Conservation (phyloP, 768 basidiomycete genomes). For the Coprinellus micaceus region DNA sequence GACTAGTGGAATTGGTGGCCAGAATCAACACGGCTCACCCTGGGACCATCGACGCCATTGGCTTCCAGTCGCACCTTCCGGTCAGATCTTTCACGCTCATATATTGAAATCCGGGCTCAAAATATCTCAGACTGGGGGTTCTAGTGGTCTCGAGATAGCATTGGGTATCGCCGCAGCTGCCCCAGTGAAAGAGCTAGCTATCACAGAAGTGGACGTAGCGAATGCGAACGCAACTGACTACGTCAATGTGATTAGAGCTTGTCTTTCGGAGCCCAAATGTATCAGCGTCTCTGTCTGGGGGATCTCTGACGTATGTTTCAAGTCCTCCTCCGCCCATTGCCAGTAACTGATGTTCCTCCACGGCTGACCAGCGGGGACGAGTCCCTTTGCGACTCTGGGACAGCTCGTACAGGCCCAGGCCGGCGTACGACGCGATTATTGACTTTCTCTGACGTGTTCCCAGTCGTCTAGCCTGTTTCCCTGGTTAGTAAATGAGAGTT, state of each 20-base stretch:
- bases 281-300: constrained; percentile 47
- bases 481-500: too few species aligned
- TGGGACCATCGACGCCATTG: constrained; percentile 46
- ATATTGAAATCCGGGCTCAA: background rate
- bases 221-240: constrained; percentile 39
- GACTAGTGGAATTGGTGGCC: constrained; percentile 39
- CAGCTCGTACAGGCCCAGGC: background rate
- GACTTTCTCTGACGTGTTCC: background rate
- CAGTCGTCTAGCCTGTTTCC: background rate
- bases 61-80: constrained; percentile 41
- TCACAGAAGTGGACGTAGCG: constrained; percentile 44
- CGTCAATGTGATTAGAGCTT: constrained; percentile 41
- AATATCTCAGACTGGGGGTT: constrained; percentile 28
- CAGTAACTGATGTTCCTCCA: background rate
- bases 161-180: constrained; percentile 35
- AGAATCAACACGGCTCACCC: constrained; percentile 34
- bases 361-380: background rate
- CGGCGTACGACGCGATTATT: background rate
- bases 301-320: constrained; percentile 37
- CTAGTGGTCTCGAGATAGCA: constrained; percentile 39
- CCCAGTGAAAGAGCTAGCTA: constrained; percentile 41
- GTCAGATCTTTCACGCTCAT: background rate
- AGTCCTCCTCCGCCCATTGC: too few species aligned
- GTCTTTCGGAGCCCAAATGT: constrained; percentile 37
- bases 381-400: background rate